Evolutionary conservation across 371 early-diverging fungal genomes (phyloP).

Genomic region (Paraphysoderma sedebokerense): DNA sequence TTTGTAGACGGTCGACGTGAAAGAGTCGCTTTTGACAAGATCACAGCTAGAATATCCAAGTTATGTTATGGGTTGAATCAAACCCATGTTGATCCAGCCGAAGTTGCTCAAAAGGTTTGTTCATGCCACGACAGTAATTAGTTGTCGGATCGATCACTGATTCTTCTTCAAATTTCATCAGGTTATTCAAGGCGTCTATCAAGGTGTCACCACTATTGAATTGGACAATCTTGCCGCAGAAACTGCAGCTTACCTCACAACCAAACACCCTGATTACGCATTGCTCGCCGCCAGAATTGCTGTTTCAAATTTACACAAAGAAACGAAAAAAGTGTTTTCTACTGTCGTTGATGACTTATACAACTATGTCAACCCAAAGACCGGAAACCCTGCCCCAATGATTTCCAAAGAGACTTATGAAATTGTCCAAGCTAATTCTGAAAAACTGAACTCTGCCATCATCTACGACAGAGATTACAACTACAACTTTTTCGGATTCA

Average conservation of each 20-base stretch:
- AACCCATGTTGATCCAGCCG: constrained; percentile 77
- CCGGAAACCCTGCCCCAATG: constrained; percentile 64
- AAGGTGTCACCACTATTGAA: constrained; percentile 90
- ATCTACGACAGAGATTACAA: constrained; percentile 91
- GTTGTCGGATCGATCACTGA: not conserved
- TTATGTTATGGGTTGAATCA: constrained; percentile 86
- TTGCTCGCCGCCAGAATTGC: constrained; percentile 94
- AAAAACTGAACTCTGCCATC: constrained; percentile 76
- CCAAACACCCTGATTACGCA: constrained; percentile 96
- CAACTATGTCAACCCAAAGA: constrained; percentile 77
- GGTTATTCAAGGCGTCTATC: constrained; percentile 90
- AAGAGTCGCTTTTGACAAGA: constrained; percentile 90
- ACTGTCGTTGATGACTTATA: constrained; percentile 74
- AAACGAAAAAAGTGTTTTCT: constrained; percentile 84
- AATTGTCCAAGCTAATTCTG: constrained; percentile 54
- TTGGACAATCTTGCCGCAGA: constrained; percentile 95
- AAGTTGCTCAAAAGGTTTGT: constrained; percentile 75
- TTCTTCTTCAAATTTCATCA: constrained; percentile 6
- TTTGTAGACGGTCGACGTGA: constrained; percentile 67
- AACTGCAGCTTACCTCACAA: constrained; percentile 92
- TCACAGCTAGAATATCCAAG: constrained; percentile 77
- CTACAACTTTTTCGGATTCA: constrained; percentile 98
- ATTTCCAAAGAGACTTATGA: constrained; percentile 63
- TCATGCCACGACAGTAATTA: not conserved
- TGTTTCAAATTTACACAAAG: constrained; percentile 93